Base-by-base conservation (phyloP, 352 stramenopile species). In the Phytophthora multivora region DNA sequence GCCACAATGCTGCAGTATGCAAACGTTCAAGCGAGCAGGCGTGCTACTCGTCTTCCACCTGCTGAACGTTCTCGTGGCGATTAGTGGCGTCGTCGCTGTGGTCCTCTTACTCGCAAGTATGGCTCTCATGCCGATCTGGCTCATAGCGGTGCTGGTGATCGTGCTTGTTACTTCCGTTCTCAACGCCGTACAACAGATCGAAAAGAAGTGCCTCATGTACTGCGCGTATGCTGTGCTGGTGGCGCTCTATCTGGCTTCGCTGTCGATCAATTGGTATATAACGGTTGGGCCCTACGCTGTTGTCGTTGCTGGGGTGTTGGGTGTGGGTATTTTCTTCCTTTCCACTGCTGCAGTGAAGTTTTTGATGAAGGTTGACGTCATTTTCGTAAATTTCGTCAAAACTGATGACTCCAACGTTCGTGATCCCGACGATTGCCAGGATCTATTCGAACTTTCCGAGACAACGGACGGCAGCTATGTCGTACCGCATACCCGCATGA, bases 21-120 rank as follows among this genome's bases (percentile, higher is more conserved):
- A 57, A 11, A 16, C 23, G 4, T 39, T 58, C 38, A 59, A 58
- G 23, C 38, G 38, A 33, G 39, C 54, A 4, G 39, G 60, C 5
- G 15, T 55, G 7, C 41, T 65, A 25, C 40, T 69, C 13, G 10
- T 16, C n/a, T 69, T 65, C n/a, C 46, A 65, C 48, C 4, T 65
- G 7, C 11, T 64, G 33, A 69, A 69, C 35, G 25, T 42, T 9
- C 2, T 55, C 16, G 13, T 69, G 9, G 15, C 51, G 19, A 38
- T 65, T 5, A 41, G 47, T 49, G 54, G 53, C 5, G n/a, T 55
- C 49, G 31, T 59, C 30, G 43, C 23, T 13, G 46, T 54, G 18
- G 33, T 15, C 12, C 15, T 69, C 0, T 10, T 64, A 48, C 25
- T 64, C 10, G 23, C 15, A 7, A 69, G 60, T 16, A 53, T 69